Percentiles rank a stretch among this genome's conserved stretches.
phyloP scores from a whole-genome alignment of 2,329 filamentous ascomycete species.

The Rhynchosporium graminicola region DNA sequence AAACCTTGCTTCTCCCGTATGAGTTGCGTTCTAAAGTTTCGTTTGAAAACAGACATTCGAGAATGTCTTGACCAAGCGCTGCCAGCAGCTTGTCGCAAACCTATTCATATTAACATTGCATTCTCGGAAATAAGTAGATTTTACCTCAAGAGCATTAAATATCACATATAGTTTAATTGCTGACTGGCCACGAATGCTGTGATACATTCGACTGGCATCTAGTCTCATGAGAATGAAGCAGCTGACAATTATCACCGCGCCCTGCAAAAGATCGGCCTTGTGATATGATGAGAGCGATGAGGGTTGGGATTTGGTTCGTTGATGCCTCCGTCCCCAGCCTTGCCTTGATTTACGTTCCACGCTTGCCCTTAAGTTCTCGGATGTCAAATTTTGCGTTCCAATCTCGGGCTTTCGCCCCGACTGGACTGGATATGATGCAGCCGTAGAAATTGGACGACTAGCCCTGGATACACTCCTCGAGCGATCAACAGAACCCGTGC shows the following conservation, averaged over 20 bases:
- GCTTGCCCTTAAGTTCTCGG: constrained; percentile 31
- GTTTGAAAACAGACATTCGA: constrained; percentile 91
- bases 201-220: constrained; percentile 96
- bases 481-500: constrained; percentile 29
- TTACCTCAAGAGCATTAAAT: constrained; percentile 89
- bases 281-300: constrained; percentile 84
- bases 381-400: constrained; percentile 18
- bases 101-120: constrained; percentile 67
- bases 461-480: constrained; percentile 38
- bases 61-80: constrained; percentile 90
- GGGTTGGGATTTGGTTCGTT: constrained; percentile 78
- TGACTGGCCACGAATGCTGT: constrained; percentile 92
- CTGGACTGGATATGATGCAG: constrained; percentile 34
- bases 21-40: constrained; percentile 88
- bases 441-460: constrained; percentile 30
- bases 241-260: constrained; percentile 82
- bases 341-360: constrained; percentile 35
- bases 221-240: constrained; percentile 84
- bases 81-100: constrained; percentile 87
- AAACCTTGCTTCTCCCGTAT: constrained; percentile 86
- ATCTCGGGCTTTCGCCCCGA: constrained; percentile 27
- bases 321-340: constrained; percentile 52
- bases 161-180: constrained; percentile 99
- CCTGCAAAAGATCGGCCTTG: constrained; percentile 93
- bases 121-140: constrained; percentile 14